Percentiles rank a stretch among this genome's conserved stretches.
phyloP scores from a whole-genome alignment of 441 rosid genomes.

The Breynia disticha region DNA sequence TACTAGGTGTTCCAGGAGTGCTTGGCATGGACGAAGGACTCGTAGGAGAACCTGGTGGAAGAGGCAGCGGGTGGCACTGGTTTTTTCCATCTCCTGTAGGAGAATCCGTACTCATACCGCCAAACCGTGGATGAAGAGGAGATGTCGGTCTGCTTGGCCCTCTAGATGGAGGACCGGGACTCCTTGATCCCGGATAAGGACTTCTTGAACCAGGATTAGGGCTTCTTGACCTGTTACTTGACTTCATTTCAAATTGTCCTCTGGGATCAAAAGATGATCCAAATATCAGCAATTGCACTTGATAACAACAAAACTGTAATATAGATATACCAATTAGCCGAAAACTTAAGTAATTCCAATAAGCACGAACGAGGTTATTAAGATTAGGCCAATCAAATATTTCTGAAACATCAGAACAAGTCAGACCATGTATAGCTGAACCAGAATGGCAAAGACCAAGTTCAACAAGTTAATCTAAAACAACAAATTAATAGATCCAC shows the following conservation, averaged over 20 bases:
- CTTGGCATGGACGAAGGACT: constrained; percentile 58
- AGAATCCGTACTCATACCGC: constrained; percentile 49
- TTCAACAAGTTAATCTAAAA: too few relatives aligned
- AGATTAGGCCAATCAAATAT: too few relatives aligned
- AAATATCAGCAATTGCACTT: constrained; percentile 10
- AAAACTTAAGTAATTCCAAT: too few relatives aligned
- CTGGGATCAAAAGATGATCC: constrained; percentile 32
- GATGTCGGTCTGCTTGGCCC: constrained; percentile 67
- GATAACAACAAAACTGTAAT: too few relatives aligned
- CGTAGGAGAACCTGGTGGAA: constrained; percentile 85
- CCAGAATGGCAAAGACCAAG: too few relatives aligned
- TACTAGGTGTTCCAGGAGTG: constrained; percentile 25
- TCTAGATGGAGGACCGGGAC: constrained; percentile 51
- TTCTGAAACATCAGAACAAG: too few relatives aligned
- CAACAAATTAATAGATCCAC: too few relatives aligned
- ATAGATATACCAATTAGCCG: too few relatives aligned
- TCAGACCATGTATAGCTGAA: too few relatives aligned
- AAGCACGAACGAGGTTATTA: too few relatives aligned
- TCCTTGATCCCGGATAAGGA: constrained; percentile 32
- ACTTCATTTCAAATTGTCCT: constrained; percentile 36
- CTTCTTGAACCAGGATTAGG: constrained; percentile 23
- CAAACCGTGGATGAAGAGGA: constrained; percentile 51
- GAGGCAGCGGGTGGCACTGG: constrained; percentile 71
- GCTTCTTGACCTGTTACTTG: constrained; percentile 23
- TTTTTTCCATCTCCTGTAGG: constrained; percentile 52